A percentile compares a stretch with the other conserved stretches of the same genome.
These are phyloP conservation scores for Dioscorea cayenensis DNA, from an alignment of 116 monocot species.

Conservation along the genomic window DNA sequence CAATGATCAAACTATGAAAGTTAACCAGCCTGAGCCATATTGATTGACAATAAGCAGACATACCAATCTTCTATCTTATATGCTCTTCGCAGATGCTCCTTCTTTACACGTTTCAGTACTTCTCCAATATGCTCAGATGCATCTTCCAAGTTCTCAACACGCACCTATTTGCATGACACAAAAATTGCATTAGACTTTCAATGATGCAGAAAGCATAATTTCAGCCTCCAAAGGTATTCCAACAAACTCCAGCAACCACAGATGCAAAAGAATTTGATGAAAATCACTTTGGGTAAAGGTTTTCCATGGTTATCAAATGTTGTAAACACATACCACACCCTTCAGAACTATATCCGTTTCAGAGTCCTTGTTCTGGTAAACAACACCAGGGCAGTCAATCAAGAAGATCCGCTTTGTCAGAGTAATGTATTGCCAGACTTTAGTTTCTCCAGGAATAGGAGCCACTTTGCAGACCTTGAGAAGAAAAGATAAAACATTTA, in stretches of 20 bases:
- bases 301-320: background rate
- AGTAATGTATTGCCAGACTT: constrained; percentile 93
- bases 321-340: constrained; percentile 73
- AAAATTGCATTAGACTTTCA: background rate
- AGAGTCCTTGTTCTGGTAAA: constrained; percentile 79
- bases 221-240: too few species aligned
- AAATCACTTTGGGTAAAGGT: background rate
- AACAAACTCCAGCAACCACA: background rate
- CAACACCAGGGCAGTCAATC: constrained; percentile 93
- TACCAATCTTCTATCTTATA: constrained; percentile 89
- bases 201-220: background rate
- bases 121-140: constrained; percentile 94
- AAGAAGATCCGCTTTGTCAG: constrained; percentile 79
- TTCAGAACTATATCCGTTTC: constrained; percentile 94
- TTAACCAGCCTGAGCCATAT: background rate
- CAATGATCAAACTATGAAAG: background rate
- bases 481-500: constrained; percentile 7
- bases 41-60: background rate
- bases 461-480: constrained; percentile 88
- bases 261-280: background rate
- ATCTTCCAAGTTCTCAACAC: constrained; percentile 87
- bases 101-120: constrained; percentile 81
- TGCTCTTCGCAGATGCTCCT: constrained; percentile 80
- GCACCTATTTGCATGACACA: constrained; percentile 38
- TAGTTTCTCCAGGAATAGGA: constrained; percentile 93